Conservation (phyloP, 768 basidiomycete genomes). For the Steccherinum ochraceum region DNA sequence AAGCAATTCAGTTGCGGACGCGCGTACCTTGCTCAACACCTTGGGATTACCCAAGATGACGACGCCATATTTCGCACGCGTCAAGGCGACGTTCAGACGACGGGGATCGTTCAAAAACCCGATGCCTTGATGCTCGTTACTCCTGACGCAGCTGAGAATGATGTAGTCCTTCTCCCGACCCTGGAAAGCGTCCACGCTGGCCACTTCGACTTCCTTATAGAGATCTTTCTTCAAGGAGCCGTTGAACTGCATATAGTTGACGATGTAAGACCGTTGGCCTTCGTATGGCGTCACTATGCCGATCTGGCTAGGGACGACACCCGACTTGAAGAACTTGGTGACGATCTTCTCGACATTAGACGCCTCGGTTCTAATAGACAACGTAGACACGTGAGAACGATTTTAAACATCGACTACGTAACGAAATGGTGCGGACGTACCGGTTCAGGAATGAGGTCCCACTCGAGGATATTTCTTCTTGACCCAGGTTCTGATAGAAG, state of each 20-base stretch:
- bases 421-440: slow-evolving; percentile 29
- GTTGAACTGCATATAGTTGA: slow-evolving; percentile 99
- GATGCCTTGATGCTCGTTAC: slow-evolving; percentile 99
- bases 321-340: slow-evolving; percentile 99
- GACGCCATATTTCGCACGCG: slow-evolving; percentile 95
- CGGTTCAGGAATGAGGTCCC: slow-evolving; percentile 98
- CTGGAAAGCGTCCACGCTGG: slow-evolving; percentile 98
- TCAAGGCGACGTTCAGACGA: slow-evolving; percentile 93
- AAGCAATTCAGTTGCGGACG: slow-evolving; percentile 2
- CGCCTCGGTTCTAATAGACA: slow-evolving; percentile 75
- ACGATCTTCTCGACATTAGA: slow-evolving; percentile 99
- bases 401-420: slow-evolving; percentile 8
- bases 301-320: slow-evolving; percentile 91
- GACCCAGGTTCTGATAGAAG: slow-evolving; percentile 98
- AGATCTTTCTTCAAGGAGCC: slow-evolving; percentile 98
- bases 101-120: slow-evolving; percentile 98
- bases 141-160: slow-evolving; percentile 94
- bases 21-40: slow-evolving; percentile 90
- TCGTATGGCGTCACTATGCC: slow-evolving; percentile 99
- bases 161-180: slow-evolving; percentile 99
- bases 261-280: slow-evolving; percentile 96
- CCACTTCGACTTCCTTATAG: slow-evolving; percentile 99
- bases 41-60: slow-evolving; percentile 99
- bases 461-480: slow-evolving; percentile 97
- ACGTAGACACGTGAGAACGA: not conserved